These are phyloP conservation scores for Moesziomyces sp. DNA, from an alignment of 1,284 basidiomycete species.

Conservation along the genomic window DNA sequence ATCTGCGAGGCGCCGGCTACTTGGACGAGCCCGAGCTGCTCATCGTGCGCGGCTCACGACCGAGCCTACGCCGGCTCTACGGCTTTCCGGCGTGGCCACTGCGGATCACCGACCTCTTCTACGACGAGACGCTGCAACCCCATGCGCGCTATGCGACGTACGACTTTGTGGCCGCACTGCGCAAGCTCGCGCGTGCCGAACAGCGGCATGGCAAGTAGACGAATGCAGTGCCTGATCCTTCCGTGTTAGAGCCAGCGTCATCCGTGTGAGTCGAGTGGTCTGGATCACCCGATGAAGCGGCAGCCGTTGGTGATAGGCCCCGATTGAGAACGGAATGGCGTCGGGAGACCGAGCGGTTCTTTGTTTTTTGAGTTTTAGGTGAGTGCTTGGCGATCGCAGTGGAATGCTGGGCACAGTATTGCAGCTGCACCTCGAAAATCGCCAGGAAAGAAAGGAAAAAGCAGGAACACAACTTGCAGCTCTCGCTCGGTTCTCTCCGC, in stretches of 20 bases:
- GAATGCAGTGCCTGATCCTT: neutral
- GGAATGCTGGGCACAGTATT: constrained; percentile 1
- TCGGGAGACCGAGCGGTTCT: no score
- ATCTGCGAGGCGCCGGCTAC: constrained; percentile 12
- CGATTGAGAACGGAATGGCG: neutral
- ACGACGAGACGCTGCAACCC: constrained; percentile 10
- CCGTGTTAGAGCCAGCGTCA: no score
- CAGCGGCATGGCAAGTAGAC: constrained; percentile 30
- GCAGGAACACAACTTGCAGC: no score
- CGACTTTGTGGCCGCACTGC: constrained; percentile 31
- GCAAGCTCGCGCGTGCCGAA: constrained; percentile 25
- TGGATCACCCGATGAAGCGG: no score
- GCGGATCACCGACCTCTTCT: constrained; percentile 37
- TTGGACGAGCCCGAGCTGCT: constrained; percentile 33
- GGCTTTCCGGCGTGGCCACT: constrained; percentile 46
- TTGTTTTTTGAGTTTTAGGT: neutral
- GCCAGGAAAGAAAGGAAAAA: no score
- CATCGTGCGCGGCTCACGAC: constrained; percentile 16
- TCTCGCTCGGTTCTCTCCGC: no score
- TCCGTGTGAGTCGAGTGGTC: no score
- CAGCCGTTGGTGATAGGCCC: no score
- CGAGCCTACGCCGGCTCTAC: constrained; percentile 16
- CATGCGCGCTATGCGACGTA: constrained; percentile 1
- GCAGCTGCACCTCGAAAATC: neutral
- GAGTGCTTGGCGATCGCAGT: constrained; percentile 21